Base-by-base conservation (phyloP, 2,329 filamentous ascomycete species). In the Aspergillus terreus region DNA sequence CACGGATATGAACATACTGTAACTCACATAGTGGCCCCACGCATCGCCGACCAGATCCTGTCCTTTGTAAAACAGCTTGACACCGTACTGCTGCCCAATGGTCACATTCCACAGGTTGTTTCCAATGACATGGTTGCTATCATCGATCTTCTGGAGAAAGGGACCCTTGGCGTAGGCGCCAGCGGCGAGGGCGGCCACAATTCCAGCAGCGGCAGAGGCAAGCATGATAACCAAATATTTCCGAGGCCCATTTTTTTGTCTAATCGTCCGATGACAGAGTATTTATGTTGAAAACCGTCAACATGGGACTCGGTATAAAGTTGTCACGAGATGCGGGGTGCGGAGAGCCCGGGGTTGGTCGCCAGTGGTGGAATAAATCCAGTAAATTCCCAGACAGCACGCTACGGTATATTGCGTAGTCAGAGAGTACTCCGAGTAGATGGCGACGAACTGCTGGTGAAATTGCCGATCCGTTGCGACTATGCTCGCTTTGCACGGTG, bases 11-110 rank as follows among this genome's bases (percentile, higher is more conserved):
- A 4, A 63, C 65, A 35, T 62, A 75, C 73, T 73, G 56, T 76
- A 76, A 57, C 72, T 74, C 44, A 75, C 73, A 53, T 76, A 76
- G 54, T 76, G 73, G 3, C 74, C 73, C 3, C 66, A 63, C 0
- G 74, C 73, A 30, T 70, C 57, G 1, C 68, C 71, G 1, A 76
- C 72, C 4, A 72, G 65, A 48, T 76, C 73, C n/a, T 67, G 63
- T 1, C 64, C 69, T 47, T 72, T 71, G 53, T 75, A 75, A 58
- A 64, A 70, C 46, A 76, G 59, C 59, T 75, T 71, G 9, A 64
- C 68, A 11, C 68, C 73, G 52, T 71, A 74, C 49, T 65, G 65
- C 2, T 58, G 53, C 3, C 67, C 65, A 45, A 73, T 69, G 0
- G 72, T 75, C 30, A 73, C 62, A 53, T 75, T 75, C 72, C 72